Conservation (phyloP, 164 flowering plant genomes). For the Magnolia changhungtana region DNA sequence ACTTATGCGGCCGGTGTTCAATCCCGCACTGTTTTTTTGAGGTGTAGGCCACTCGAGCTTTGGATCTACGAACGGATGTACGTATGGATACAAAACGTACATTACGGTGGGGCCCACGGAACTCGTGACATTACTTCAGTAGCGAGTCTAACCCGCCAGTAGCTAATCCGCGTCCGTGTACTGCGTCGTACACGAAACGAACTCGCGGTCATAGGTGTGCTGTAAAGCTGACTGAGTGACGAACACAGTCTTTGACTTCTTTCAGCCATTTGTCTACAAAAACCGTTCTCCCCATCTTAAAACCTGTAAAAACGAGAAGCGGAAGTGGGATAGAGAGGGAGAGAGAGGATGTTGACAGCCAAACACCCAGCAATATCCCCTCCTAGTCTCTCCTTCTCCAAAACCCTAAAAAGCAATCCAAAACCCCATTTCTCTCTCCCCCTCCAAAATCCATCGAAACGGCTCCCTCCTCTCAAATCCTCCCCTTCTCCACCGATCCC, state of each 20-base stretch:
- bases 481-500: slow-evolving; percentile 6
- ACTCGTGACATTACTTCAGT: no score
- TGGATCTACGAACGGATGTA: no score
- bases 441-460: not conserved
- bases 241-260: no score
- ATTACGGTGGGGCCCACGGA: no score
- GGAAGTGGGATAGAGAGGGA: not conserved
- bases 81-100: no score
- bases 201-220: not conserved
- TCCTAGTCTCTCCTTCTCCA: slow-evolving; percentile 8
- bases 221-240: not conserved
- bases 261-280: no score
- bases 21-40: no score
- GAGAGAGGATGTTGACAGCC: slow-evolving; percentile 25
- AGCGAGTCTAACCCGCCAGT: no score
- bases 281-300: not conserved
- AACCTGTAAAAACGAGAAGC: not conserved
- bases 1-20: no score
- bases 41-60: no score
- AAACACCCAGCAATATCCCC: slow-evolving; percentile 13
- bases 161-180: no score
- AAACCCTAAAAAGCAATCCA: slow-evolving; percentile 8
- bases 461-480: slow-evolving; percentile 3
- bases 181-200: not conserved
- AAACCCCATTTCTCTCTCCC: slow-evolving; percentile 1